Evolutionary conservation across 345 rosid species (phyloP).

Genomic region (Toxicodendron radicans): DNA sequence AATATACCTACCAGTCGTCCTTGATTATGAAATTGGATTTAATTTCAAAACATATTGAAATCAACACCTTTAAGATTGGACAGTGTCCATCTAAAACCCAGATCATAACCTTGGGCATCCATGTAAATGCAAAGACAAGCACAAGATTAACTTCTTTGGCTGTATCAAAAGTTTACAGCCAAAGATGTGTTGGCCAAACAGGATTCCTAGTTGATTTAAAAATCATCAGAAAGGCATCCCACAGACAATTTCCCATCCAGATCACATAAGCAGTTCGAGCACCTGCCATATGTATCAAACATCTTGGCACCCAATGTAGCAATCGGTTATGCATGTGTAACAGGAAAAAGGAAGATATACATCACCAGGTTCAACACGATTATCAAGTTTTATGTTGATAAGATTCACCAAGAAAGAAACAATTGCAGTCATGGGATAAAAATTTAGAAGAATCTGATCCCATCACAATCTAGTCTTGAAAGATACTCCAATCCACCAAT

Average conservation of each 20-base stretch:
- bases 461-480: background rate
- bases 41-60: background rate
- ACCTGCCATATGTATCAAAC: background rate
- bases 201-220: background rate
- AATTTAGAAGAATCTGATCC: background rate
- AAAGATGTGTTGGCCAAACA: no score
- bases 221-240: conserved; percentile 5
- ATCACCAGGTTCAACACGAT: background rate
- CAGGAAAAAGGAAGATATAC: background rate
- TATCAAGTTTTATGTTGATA: background rate
- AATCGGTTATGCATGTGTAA: background rate
- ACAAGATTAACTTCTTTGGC: background rate
- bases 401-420: background rate
- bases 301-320: background rate
- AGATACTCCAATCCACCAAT: background rate
- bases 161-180: background rate
- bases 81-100: background rate
- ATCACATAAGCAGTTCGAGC: conserved; percentile 12
- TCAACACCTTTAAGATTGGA: background rate
- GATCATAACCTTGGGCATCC: background rate
- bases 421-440: background rate
- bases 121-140: background rate
- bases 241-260: background rate
- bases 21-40: background rate
- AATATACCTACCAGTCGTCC: background rate